These are phyloP conservation scores for Rhodotorula sp. DNA, from an alignment of 1,284 basidiomycete species.

Conservation along the genomic window DNA sequence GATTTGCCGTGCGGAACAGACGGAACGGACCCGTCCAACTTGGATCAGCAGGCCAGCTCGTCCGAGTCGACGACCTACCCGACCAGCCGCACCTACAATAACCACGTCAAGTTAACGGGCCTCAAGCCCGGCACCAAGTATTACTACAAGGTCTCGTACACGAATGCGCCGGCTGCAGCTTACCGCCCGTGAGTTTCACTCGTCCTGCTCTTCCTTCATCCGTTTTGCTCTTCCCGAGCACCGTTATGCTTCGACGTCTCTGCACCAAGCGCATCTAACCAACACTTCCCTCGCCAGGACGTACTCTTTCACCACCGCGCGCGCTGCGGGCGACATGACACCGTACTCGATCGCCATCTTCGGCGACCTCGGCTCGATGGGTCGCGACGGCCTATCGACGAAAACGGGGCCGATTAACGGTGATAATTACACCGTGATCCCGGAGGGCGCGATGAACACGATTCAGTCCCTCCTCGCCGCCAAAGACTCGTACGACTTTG, in stretches of 20 bases:
- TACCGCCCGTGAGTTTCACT: too few relatives aligned
- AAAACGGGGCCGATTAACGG: slow-evolving; percentile 37
- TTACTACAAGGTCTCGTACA: slow-evolving; percentile 19
- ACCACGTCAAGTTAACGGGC: slow-evolving; percentile 33
- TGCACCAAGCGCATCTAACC: too few relatives aligned
- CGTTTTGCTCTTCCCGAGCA: too few relatives aligned
- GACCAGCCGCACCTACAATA: slow-evolving; percentile 38
- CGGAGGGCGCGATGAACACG: slow-evolving; percentile 44
- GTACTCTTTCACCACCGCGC: slow-evolving; percentile 38
- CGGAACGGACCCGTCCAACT: slow-evolving; percentile 22
- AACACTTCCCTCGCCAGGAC: too few relatives aligned
- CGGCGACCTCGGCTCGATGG: slow-evolving; percentile 45
- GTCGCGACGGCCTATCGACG: slow-evolving; percentile 44
- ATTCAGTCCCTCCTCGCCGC: slow-evolving; percentile 44
- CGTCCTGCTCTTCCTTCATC: too few relatives aligned
- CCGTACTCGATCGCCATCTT: slow-evolving; percentile 27
- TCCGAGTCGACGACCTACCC: slow-evolving; percentile 31
- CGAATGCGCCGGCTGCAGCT: slow-evolving; percentile 23
- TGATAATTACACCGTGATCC: slow-evolving; percentile 31
- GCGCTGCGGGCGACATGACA: slow-evolving; percentile 35
- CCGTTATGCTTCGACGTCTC: too few relatives aligned
- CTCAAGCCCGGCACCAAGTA: slow-evolving; percentile 33
- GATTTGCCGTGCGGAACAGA: background rate
- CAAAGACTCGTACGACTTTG: slow-evolving; percentile 43
- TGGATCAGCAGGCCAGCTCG: slow-evolving; percentile 15